Base-by-base conservation (phyloP, 495 filamentous ascomycete species). In the Ascodesmis nigricans region DNA sequence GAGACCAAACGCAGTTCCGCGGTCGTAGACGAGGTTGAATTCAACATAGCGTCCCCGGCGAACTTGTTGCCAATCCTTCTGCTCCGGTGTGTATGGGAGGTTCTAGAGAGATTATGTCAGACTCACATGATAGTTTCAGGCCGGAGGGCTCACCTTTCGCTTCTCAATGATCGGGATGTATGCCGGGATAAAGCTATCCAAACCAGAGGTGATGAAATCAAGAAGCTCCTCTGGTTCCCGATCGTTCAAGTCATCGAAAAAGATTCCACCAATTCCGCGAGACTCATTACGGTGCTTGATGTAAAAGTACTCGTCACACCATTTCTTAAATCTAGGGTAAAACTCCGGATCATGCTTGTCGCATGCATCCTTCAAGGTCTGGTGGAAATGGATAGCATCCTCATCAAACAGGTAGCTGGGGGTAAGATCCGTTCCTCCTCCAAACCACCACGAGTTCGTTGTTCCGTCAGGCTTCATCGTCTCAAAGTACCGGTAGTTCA, bases 401-500 rank as follows among this genome's bases (percentile, higher is more conserved):
- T 95, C 90, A 39, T 91, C 81, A 58, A 90, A 95, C 13, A 99
- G 69, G 50, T 95, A 99, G 43, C 65, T 69, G 0, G 87, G 87
- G 5, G 87, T 99, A 32, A 99, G 56, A 59, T 99, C 87, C 4
- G 77, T 82, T 18, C 87, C 87, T 15, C 87, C 87, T 27, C 87
- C 87, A 42, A 91, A 99, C 87, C 87, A 99, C 90, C 90, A 99
- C 1, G 75, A 65, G 30, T 79, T 73, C 10, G 77, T 69, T 3
- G 61, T 65, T 5, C 75, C 76, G 41, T 75, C 68, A 5, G 64
- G 57, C 39, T 76, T 76, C 48, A 73, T 71, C 4, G 87, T 99
- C 61, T 99, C 87, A 51, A 99, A 99, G 60, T 99, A 99, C 2
- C 87, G 68, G 62, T 99, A 99, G 62, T 99, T 99, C 40, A 99